Evolutionary conservation across 1,284 basidiomycete species (phyloP), one percentile per base, ranked within the genome.

Genomic region (Trichosporon ovoides): DNA sequence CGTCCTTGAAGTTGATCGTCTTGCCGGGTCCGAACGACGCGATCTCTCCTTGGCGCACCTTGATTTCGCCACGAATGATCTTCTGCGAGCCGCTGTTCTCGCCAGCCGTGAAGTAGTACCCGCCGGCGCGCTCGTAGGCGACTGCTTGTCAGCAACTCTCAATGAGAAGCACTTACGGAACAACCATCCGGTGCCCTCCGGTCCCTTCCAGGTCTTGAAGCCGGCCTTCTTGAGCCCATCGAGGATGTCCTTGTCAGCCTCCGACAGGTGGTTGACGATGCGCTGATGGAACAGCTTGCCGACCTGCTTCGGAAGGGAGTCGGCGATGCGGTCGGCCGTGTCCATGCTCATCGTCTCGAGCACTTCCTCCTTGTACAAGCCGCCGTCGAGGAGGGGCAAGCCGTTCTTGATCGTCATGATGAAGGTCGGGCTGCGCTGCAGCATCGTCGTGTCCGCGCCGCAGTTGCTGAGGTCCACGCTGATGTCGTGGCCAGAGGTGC

Each of bases 1-100:
- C 87, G 62, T 89, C 81, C 56, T 82, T 81, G 66, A 89, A 89
- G 48, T 79, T 79, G 13, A 89, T 68, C 0, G 83, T 83, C 11
- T 73, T 80, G 62, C 82, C 79, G 0, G 82, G 36, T 33, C 65
- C 66, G 48, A 73, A 72, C 1, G 65, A 62, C 16, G 81, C 78
- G 60, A 86, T 81, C 56, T 80, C 76, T 50, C 85, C 85, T 66
- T 81, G 85, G 74, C 88, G 87, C 49, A 89, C 75, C 71, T 87
- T 88, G 76, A 90, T 88, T 67, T 86, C 84, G 22, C 84, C 83
- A 57, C 87, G 84, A 20, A 83, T 80, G 64, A 89, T 83, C 56
- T 83, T 71, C 68, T 85, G 81, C 58, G 83, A 84, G 20, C 81
- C 84, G 38, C 34, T 37, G 24, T 56, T 53, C 18, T 48, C 56